phyloP scores from a whole-genome alignment of 805 yeast genomes.

The Candida sanyiensis region DNA sequence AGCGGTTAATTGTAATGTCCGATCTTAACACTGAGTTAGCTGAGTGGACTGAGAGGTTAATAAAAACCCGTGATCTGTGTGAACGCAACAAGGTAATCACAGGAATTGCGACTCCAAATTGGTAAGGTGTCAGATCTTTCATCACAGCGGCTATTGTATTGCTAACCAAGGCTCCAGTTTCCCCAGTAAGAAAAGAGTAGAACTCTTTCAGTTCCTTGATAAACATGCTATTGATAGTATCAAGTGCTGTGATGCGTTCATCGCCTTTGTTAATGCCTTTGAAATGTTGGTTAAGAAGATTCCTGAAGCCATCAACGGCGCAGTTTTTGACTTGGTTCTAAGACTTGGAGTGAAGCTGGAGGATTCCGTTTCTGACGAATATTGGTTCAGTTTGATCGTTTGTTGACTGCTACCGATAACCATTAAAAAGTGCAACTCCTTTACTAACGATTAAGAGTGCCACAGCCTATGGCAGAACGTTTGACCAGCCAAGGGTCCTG shows the following conservation, averaged over 20 bases:
- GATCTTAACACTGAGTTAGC: not conserved
- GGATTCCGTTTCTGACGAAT: slow-evolving; percentile 13
- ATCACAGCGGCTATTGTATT: slow-evolving; percentile 4
- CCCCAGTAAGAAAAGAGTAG: not conserved
- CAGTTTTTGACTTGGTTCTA: slow-evolving; percentile 19
- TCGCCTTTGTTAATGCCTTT: slow-evolving; percentile 12
- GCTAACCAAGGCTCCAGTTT: not conserved
- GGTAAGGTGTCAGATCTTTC: too few relatives aligned
- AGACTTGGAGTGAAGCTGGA: slow-evolving; percentile 22
- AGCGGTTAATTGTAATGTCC: too few relatives aligned
- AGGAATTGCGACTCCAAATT: not conserved
- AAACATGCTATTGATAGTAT: slow-evolving; percentile 9
- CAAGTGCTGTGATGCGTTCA: not conserved
- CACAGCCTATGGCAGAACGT: slow-evolving; percentile 18
- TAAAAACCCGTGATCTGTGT: not conserved
- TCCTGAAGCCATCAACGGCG: too few relatives aligned
- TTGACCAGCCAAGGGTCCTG: slow-evolving; percentile 15
- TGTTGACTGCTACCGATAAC: slow-evolving; percentile 8
- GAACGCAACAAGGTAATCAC: not conserved
- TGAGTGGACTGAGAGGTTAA: not conserved
- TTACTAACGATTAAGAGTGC: slow-evolving; percentile 1
- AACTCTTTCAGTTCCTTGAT: slow-evolving; percentile 9
- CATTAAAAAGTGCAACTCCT: too few relatives aligned
- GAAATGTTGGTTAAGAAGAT: slow-evolving; percentile 13
- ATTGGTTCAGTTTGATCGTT: slow-evolving; percentile 22